Evolutionary conservation across 495 filamentous ascomycete species (phyloP), one percentile per base, ranked within the genome.

Genomic region (Aspergillus sparsus): DNA sequence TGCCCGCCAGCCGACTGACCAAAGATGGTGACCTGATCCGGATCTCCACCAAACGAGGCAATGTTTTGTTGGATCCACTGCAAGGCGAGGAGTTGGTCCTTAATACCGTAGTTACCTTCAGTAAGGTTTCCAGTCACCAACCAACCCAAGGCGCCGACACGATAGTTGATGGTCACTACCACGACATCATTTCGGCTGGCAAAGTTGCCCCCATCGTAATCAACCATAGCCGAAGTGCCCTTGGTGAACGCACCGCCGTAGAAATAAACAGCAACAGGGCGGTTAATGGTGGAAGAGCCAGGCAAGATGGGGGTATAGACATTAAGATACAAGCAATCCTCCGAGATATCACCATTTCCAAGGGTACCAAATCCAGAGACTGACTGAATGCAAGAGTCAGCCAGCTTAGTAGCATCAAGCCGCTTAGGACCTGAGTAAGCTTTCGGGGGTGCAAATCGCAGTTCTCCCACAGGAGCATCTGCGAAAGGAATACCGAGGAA

Each of bases 1-100:
- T 82, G 82, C n/a, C 74, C 85, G 21, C 85, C 82, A 9, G 84
- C 83, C 16, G 77, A 82, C 46, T 79, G 74, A 5, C 81, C 82
- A 62, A 80, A 79, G 18, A 82, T 73, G 1, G 79, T 84, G 16
- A 82, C 75, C 3, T 73, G 70, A 12, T 64, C 64, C 16, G 78
- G 75, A 66, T 82, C 77, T 6, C 82, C 82, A 13, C 80, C 81
- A 33, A 84, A 76, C 6, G 79, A 66, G 18, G 64, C 60, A 57
- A 85, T 82, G 59, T 83, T 74, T 44, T 74, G 68, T 35, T 83
- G 72, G 2, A 83, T 76, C 82, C 82, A 85, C 61, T 79, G 56
- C 57, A 80, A 58, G 6, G 74, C 77, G 35, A 66, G 67, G 16
- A 77, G 73, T 59, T 77, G 73, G 53, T 80, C 77, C 4, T 62